A percentile compares a stretch with the other conserved stretches of the same genome.
Conservation (phyloP, 164 flowering plant genomes). For the Akebia trifoliata region DNA sequence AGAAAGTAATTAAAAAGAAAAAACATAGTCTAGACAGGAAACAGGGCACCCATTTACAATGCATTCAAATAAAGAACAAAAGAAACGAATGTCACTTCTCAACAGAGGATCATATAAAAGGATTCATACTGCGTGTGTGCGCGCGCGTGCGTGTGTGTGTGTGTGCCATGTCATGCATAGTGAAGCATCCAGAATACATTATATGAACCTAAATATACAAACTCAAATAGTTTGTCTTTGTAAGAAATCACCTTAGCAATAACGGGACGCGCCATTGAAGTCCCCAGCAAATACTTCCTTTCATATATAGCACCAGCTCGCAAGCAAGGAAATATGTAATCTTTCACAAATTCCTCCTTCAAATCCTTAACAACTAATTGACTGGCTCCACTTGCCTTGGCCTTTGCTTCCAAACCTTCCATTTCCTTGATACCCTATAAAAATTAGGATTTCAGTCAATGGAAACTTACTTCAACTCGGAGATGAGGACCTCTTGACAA, state of each 20-base stretch:
- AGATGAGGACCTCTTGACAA: neutral
- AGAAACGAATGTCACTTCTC: no score
- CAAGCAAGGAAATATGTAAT: conserved; percentile 83
- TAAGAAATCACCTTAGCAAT: conserved; percentile 69
- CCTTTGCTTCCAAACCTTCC: conserved; percentile 89
- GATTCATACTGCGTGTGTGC: no score
- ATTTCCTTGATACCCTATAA: conserved; percentile 71
- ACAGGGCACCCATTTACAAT: no score
- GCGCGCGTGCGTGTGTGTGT: no score
- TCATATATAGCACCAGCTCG: conserved; percentile 97
- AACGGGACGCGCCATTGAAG: conserved; percentile 99
- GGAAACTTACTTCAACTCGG: neutral
- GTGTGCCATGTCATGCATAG: no score
- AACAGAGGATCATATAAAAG: no score
- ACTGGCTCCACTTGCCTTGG: conserved; percentile 96
- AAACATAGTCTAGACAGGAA: no score
- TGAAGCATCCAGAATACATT: no score
- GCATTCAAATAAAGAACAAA: no score
- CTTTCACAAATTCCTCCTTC: conserved; percentile 86
- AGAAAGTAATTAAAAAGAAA: no score
- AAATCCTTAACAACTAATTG: conserved; percentile 90
- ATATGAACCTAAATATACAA: neutral
- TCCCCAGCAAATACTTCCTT: conserved; percentile 92
- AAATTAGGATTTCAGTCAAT: neutral
- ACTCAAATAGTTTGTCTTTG: neutral